Conservation (phyloP, 2,329 filamentous ascomycete genomes). For the Bipolaris victoriae region DNA sequence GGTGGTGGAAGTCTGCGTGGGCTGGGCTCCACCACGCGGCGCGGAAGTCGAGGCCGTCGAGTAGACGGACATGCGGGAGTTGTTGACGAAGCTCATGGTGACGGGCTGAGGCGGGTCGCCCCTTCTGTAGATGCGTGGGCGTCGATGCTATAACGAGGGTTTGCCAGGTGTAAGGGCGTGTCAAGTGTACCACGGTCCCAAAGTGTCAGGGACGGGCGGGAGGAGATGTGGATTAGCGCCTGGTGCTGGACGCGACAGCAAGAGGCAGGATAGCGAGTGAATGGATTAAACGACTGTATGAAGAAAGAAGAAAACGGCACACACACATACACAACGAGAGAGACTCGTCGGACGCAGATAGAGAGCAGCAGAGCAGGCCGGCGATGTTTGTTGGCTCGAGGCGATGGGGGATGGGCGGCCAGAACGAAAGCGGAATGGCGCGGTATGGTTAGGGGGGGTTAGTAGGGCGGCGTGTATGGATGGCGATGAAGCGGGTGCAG, state of each 20-base stretch:
- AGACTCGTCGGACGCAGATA: constrained; percentile 18
- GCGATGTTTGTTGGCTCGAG: constrained; percentile 27
- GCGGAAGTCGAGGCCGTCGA: constrained; percentile 66
- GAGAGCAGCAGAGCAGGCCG: constrained; percentile 20
- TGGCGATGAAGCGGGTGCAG: not conserved
- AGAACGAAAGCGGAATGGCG: constrained; percentile 24
- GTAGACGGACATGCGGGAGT: constrained; percentile 66
- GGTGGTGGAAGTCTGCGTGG: constrained; percentile 86
- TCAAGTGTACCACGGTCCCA: constrained; percentile 18
- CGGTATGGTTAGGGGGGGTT: constrained; percentile 22
- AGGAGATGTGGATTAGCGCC: not conserved
- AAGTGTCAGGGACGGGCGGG: constrained; percentile 2
- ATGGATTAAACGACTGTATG: constrained; percentile 36
- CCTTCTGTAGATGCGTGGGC: constrained; percentile 19
- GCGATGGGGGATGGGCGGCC: constrained; percentile 32
- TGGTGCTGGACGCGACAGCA: constrained; percentile 5
- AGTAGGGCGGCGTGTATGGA: constrained; percentile 3
- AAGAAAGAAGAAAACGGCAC: constrained; percentile 29
- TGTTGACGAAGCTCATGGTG: constrained; percentile 59
- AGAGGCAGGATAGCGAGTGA: constrained; percentile 28
- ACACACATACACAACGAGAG: constrained; percentile 19
- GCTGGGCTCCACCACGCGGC: constrained; percentile 64
- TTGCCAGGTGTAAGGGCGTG: constrained; percentile 26
- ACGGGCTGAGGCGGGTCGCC: constrained; percentile 36
- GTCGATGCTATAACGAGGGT: constrained; percentile 16